A percentile compares a stretch with the other conserved stretches of the same genome.
These are phyloP conservation scores for Neocucurbitaria cava DNA, from an alignment of 2,329 filamentous ascomycete genomes.

Conservation along the genomic window DNA sequence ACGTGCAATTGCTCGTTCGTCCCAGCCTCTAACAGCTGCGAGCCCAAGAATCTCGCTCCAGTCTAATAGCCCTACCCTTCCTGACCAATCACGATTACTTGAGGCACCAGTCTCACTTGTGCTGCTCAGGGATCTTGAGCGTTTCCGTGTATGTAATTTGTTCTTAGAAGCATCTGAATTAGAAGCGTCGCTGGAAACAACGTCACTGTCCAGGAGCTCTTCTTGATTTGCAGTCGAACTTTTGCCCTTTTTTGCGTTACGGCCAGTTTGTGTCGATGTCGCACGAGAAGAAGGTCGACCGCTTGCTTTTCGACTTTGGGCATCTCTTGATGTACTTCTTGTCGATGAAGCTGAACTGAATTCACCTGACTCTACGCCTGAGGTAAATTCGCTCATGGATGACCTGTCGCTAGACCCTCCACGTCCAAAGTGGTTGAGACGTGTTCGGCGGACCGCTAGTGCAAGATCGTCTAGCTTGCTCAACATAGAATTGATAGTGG, in stretches of 20 bases:
- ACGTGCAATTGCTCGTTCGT: slow-evolving; percentile 68
- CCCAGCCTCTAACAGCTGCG: slow-evolving; percentile 76
- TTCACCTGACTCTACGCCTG: slow-evolving; percentile 32
- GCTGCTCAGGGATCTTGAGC: slow-evolving; percentile 19
- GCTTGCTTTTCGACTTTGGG: slow-evolving; percentile 11
- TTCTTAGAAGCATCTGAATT: slow-evolving; percentile 5
- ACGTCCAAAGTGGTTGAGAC: slow-evolving; percentile 57
- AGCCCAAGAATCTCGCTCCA: slow-evolving; percentile 87
- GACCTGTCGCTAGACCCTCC: slow-evolving; percentile 34
- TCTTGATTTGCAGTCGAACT: not conserved
- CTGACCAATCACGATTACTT: slow-evolving; percentile 14
- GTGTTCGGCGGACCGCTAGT: slow-evolving; percentile 71
- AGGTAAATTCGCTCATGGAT: slow-evolving; percentile 36
- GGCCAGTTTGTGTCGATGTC: slow-evolving; percentile 1
- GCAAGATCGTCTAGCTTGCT: slow-evolving; percentile 73
- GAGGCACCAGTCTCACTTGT: slow-evolving; percentile 13
- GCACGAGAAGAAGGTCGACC: slow-evolving; percentile 18
- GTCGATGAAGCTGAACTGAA: slow-evolving; percentile 21
- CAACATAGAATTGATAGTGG: slow-evolving; percentile 74
- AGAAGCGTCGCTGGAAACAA: slow-evolving; percentile 50
- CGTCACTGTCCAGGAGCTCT: not conserved
- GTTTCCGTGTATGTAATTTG: slow-evolving; percentile 9
- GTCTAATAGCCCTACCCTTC: slow-evolving; percentile 55
- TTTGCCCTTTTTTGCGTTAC: not conserved
- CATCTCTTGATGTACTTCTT: slow-evolving; percentile 18